Evolutionary conservation across 2,329 filamentous ascomycete genomes (phyloP), one percentile per base, ranked within the genome.

Genomic region (Phaeosphaeriaceae sp.): DNA sequence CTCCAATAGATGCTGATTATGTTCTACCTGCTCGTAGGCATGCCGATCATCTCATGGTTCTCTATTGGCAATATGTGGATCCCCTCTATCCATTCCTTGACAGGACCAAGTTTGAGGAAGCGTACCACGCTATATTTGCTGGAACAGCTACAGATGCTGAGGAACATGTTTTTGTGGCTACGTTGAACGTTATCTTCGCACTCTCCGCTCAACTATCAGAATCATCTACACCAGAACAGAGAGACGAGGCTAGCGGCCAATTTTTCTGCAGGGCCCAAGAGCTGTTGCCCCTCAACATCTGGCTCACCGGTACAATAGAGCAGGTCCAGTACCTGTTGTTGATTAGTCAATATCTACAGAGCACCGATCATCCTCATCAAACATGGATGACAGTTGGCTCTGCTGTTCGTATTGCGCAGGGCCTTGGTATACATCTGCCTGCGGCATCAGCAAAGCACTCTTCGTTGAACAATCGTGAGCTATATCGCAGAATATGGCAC

Each of bases 301-400:
- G 59, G 17, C 58, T 60, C 2, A 41, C 59, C 15, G 67, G 62
- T 6, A 63, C 59, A 19, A 54, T 68, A 19, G 49, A 60, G 10
- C 58, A 70, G 21, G 70, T 72, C 7, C 67, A 71, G 54, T 56
- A 58, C 25, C 57, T 71, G 20, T 47, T 71, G n/a, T 54, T 72
- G 11, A 68, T 62, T 50, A 61, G 58, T 20, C 66, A 67, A 33
- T 72, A 71, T 54, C 61, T 72, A 13, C 70, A 72, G 48, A 63
- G 58, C 33, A 65, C 59, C n/a, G 63, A 69, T 20, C 52, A 58
- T 13, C 56, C 63, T 31, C 65, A 62, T 46, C 45, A 53, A 13
- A 68, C 67, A 36, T 72, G 69, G 69, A 65, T 68, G 21, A 62
- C 62, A 42, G 58, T 68, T n/a, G 69, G 67, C 13, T 51, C 68